Base-by-base conservation (phyloP, 257 asterid genomes). In the Petunia axillaris region DNA sequence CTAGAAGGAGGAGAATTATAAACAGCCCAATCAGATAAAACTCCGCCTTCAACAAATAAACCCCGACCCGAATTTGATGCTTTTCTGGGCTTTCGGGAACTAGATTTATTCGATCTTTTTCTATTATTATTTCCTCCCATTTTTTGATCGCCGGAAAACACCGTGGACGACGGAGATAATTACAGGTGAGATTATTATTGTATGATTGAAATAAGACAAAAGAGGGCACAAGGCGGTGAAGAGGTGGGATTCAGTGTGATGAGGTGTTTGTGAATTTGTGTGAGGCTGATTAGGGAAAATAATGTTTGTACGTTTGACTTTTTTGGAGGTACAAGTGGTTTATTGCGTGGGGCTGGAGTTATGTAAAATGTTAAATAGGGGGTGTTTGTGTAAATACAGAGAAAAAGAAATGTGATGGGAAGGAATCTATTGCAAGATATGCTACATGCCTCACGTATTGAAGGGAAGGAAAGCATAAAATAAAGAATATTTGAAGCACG, bases 1-100 rank as follows among this genome's bases (percentile, higher is more conserved):
- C 91, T 81, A 16, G 97, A 84, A 79, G 93, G 90, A 77, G 95
- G 93, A 75, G 97, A 89, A 81, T 76, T 77, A 86, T 77, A 76
- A 70, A 84, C 81, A n/a, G 90, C 76, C 97, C 97, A 93, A 85
- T 95, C 94, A n/a, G 93, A 86, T 60, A 95, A 82, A 40, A 87
- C 60, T 53, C 99, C 97, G 16, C 99, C 99, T 80, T 88, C 94
- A 6, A 93, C 93, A 76, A 93, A 95, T 80, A 89, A 89, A 41
- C 87, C 89, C 64, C 82, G 93, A 70, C 73, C 84, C 76, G 90
- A 83, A 67, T 89, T 79, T 66, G 91, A 76, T 46, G 82, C 40
- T 9, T 82, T 55, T 48, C 84, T 85, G 14, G 84, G 77, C 73
- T 84, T 82, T 7, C 92, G 87, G 81, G 85, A 82, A 75, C 81